These are phyloP conservation scores for Aspergillus terreus DNA, from an alignment of 2,329 filamentous ascomycete species.

Conservation along the genomic window DNA sequence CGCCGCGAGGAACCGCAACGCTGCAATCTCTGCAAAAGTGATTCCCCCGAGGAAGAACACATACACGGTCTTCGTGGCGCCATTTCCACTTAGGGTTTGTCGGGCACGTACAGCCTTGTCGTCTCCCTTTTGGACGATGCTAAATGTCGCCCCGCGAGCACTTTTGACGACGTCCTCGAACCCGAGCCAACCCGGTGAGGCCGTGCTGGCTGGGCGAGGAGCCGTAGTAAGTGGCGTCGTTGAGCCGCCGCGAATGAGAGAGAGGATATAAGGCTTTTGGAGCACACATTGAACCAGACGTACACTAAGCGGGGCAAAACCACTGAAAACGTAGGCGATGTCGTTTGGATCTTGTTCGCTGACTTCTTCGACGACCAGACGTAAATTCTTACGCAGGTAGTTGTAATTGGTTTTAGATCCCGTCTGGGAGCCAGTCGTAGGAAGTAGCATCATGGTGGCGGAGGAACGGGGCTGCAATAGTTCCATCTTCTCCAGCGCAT, in stretches of 20 bases:
- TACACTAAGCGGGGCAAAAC: constrained; percentile 89
- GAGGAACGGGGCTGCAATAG: constrained; percentile 75
- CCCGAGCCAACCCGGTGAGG: constrained; percentile 79
- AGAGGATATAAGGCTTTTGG: constrained; percentile 80
- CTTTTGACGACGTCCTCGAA: constrained; percentile 92
- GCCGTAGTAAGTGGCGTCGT: constrained; percentile 34
- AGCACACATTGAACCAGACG: constrained; percentile 88
- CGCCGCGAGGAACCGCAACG: constrained; percentile 81
- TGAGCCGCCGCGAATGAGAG: constrained; percentile 63
- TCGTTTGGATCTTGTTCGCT: constrained; percentile 93
- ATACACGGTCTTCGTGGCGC: constrained; percentile 78
- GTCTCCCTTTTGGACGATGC: constrained; percentile 85
- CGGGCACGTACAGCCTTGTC: constrained; percentile 88
- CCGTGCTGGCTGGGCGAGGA: constrained; percentile 50
- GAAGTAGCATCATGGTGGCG: constrained; percentile 75
- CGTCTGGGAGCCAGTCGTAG: constrained; percentile 60
- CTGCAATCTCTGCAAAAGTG: constrained; percentile 93
- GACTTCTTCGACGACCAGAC: constrained; percentile 91
- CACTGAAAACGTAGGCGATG: constrained; percentile 95
- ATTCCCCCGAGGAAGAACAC: constrained; percentile 98
- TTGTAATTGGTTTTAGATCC: constrained; percentile 86
- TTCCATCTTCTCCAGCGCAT: constrained; percentile 83
- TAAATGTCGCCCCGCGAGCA: constrained; percentile 82
- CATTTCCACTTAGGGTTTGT: constrained; percentile 72
- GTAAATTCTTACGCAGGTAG: constrained; percentile 78